Base-by-base conservation (phyloP, 2,329 filamentous ascomycete species). In the Xylaria polymorpha region DNA sequence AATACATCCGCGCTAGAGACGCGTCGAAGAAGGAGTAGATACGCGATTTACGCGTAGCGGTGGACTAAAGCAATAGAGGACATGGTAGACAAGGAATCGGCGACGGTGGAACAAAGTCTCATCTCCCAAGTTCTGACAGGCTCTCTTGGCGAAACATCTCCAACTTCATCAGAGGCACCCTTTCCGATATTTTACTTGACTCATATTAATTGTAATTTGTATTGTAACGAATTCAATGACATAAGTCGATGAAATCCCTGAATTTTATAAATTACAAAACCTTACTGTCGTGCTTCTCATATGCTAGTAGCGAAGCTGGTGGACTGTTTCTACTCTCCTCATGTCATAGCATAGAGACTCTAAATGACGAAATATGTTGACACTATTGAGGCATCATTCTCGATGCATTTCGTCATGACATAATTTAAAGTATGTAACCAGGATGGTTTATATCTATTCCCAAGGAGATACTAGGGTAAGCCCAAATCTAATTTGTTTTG, bases 1-100 rank as follows among this genome's bases (percentile, higher is more conserved):
- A 78, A 71, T 78, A 76, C 56, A 18, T 77, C n/a, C 65, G 68
- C 61, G 69, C 32, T 43, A 71, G 66, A 15, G 51, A 55, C 3
- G 35, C 46, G n/a, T 57, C 59, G 46, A 64, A 63, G n/a, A 29
- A 10, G 20, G 7, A 62, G 25, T 59, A 63, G 53, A 53, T 1
- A 20, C 8, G 9, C 37, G 22, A 2, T 20, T 32, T 48, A 0
- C 18, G 56, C 39, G 56, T 20, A 46, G 35, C 6, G 14, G 35
- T 57, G n/a, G 10, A 39, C 3, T 29, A 41, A 22, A 55, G 29
- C 14, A 20, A 55, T 2, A 62, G 39, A 22, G 37, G 32, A 20
- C 14, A 50, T 9, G n/a, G 3, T 50, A 43, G 4, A 46, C 9
- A 37, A 44, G 41, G 9, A 57, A 35, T 66, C 10, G 18, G 15